A percentile compares a stretch with the other conserved stretches of the same genome.
Conservation (phyloP, 148 eudicot species). For the Rhododendron griersonianum region DNA sequence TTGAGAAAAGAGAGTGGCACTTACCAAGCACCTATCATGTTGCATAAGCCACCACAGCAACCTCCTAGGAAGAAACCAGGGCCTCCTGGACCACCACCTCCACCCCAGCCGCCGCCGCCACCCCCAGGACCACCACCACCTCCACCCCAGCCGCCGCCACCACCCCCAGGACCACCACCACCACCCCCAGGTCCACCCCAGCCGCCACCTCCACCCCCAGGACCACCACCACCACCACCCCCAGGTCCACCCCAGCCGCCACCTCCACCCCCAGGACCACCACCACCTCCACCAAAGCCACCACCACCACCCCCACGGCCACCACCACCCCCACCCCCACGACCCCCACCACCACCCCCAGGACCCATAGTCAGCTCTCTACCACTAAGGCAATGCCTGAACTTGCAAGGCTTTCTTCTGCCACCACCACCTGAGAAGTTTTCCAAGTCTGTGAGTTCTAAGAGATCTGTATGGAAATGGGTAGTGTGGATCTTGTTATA, state of each 20-base stretch:
- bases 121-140: conserved; percentile 10
- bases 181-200: background rate
- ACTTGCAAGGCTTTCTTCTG: background rate
- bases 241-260: background rate
- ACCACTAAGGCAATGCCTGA: background rate
- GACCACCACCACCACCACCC: conserved; percentile 20
- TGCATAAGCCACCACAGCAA: conserved; percentile 20
- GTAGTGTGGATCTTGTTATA: background rate
- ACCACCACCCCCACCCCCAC: conserved; percentile 2
- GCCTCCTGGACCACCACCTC: conserved; percentile 9
- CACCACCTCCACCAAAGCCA: conserved; percentile 11
- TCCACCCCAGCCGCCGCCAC: conserved; percentile 12
- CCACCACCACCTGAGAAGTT: background rate
- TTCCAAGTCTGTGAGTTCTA: background rate
- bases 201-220: background rate
- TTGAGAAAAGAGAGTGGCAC: background rate
- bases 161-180: conserved; percentile 10
- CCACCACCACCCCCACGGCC: background rate
- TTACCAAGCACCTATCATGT: conserved; percentile 18
- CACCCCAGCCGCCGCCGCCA: conserved; percentile 11
- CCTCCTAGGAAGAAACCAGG: background rate
- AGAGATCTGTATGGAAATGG: background rate
- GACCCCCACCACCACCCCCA: background rate
- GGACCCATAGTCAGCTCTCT: conserved; percentile 7
- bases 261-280: background rate